Evolutionary conservation across 2,329 filamentous ascomycete genomes (phyloP).

Genomic region (Ophiostoma himal-ulmi): DNA sequence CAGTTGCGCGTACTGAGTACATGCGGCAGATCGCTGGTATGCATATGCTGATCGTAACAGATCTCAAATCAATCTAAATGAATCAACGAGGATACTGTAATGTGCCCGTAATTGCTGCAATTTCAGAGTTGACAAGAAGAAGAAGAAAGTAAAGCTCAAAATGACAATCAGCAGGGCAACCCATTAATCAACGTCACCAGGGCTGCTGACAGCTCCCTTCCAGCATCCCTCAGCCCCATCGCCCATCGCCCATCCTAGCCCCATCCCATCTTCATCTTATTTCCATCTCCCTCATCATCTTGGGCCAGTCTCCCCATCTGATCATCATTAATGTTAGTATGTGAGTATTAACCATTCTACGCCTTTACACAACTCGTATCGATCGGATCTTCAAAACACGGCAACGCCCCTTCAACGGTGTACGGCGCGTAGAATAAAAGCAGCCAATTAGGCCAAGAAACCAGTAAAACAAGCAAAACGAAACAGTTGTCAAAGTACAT

Average conservation of each 20-base stretch:
- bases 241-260: too few relatives aligned
- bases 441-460: neutral
- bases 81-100: neutral
- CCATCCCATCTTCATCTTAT: neutral
- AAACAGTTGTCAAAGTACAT: neutral
- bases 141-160: neutral
- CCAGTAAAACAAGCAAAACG: neutral
- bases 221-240: neutral
- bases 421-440: neutral
- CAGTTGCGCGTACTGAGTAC: neutral
- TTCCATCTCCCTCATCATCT: neutral
- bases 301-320: neutral
- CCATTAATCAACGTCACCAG: neutral
- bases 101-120: neutral
- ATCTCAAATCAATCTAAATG: neutral
- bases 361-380: neutral
- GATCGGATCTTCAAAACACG: constrained; percentile 4
- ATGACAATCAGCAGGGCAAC: neutral
- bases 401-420: neutral
- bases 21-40: neutral
- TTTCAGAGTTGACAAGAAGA: neutral
- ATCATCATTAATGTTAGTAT: neutral
- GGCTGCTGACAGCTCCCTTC: neutral
- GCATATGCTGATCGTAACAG: neutral
- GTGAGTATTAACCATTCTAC: neutral